Conservation (phyloP, 1,284 basidiomycete species). For the Leccinum olivaceoglutinosum region DNA sequence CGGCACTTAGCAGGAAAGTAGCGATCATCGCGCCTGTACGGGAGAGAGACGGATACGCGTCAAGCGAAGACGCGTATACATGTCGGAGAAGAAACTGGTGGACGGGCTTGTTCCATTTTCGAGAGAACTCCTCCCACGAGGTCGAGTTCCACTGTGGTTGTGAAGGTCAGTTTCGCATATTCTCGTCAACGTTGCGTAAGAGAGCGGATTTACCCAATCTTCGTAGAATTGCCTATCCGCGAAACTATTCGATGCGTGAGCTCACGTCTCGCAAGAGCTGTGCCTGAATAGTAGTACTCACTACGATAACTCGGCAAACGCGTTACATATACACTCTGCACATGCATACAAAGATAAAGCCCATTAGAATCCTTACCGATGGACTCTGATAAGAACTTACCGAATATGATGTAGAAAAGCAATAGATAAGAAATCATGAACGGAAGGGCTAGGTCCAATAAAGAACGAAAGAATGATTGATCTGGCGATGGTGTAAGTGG, state of each 20-base stretch:
- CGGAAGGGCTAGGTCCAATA: slow-evolving; percentile 86
- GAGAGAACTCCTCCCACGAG: slow-evolving; percentile 93
- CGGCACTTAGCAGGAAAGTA: slow-evolving; percentile 88
- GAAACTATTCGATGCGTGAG: slow-evolving; percentile 52
- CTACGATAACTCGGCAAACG: slow-evolving; percentile 89
- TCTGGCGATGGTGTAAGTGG: slow-evolving; percentile 70
- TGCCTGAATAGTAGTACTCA: slow-evolving; percentile 29
- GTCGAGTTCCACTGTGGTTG: slow-evolving; percentile 84
- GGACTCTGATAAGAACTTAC: slow-evolving; percentile 32
- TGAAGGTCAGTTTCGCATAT: slow-evolving; percentile 1
- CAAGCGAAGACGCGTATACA: slow-evolving; percentile 87
- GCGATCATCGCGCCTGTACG: slow-evolving; percentile 80
- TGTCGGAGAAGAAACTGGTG: slow-evolving; percentile 91
- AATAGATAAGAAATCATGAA: slow-evolving; percentile 86
- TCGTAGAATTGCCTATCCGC: slow-evolving; percentile 96
- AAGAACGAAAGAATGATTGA: slow-evolving; percentile 70
- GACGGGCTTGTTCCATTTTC: slow-evolving; percentile 94
- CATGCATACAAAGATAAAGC: not conserved
- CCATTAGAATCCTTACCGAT: slow-evolving; percentile 2
- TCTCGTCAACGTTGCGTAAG: slow-evolving; percentile 2
- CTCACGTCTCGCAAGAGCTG: not conserved
- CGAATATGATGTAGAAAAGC: slow-evolving; percentile 82
- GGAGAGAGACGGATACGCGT: slow-evolving; percentile 65
- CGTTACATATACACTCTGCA: slow-evolving; percentile 91
- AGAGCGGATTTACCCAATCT: slow-evolving; percentile 66